Evolutionary conservation across 495 filamentous ascomycete species (phyloP).

Genomic region (Friedmanniomyces endolithicus): DNA sequence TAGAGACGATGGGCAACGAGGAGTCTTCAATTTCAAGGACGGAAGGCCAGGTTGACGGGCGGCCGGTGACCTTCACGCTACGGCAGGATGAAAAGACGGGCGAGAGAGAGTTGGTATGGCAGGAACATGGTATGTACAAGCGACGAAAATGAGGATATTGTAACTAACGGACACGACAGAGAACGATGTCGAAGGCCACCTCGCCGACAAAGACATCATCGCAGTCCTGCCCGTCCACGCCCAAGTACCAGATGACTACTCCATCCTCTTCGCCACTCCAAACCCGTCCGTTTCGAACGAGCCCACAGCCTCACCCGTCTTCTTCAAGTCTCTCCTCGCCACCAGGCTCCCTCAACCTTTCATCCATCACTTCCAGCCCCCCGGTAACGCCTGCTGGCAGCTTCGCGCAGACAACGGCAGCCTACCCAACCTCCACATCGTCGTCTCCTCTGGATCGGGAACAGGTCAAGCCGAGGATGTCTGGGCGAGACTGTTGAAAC

Average conservation of each 20-base stretch:
- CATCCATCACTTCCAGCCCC: constrained; percentile 13
- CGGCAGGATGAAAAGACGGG: background rate
- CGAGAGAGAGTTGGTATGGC: constrained; percentile 1
- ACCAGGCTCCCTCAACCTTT: constrained; percentile 12
- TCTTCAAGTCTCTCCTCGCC: constrained; percentile 10
- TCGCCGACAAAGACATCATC: constrained; percentile 13
- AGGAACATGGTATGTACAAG: background rate
- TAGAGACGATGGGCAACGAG: constrained; percentile 5
- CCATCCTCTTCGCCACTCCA: constrained; percentile 8
- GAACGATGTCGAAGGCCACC: background rate
- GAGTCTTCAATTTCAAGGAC: background rate
- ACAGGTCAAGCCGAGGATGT: constrained; percentile 46
- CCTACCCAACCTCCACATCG: constrained; percentile 40
- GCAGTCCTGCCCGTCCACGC: constrained; percentile 7
- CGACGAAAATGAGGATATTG: too few species aligned
- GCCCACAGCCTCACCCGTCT: background rate
- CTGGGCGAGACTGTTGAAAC: constrained; percentile 44
- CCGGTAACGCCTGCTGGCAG: constrained; percentile 12
- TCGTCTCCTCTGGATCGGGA: constrained; percentile 66
- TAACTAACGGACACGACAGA: background rate
- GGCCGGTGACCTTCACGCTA: constrained; percentile 14
- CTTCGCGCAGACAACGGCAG: background rate
- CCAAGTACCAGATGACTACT: constrained; percentile 7
- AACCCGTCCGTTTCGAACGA: background rate
- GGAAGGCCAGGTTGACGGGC: constrained; percentile 18